Conservation (phyloP, 1,284 basidiomycete species). For the Acaromyces ingoldii region DNA sequence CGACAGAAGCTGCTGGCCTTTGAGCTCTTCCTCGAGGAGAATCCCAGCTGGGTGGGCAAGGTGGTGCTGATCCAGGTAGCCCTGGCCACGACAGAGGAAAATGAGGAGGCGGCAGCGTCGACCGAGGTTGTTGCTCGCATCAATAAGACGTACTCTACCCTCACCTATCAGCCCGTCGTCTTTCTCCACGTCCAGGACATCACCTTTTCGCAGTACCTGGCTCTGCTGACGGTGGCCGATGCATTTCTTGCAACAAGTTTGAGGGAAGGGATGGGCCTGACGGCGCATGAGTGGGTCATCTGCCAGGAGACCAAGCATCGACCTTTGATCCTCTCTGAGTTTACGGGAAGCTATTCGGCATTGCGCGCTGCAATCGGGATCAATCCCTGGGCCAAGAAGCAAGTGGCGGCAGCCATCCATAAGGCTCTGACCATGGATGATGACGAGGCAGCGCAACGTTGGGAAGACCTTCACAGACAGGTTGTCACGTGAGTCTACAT, state of each 20-base stretch:
- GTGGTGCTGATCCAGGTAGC: conserved; percentile 81
- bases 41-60: conserved; percentile 72
- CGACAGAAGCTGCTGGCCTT: conserved; percentile 77
- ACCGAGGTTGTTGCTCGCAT: conserved; percentile 72
- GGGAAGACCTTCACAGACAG: conserved; percentile 79
- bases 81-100: conserved; percentile 72
- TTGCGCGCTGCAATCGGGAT: conserved; percentile 78
- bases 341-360: conserved; percentile 79
- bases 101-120: conserved; percentile 68
- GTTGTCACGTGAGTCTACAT: no score
- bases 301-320: conserved; percentile 58
- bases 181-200: conserved; percentile 81
- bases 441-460: conserved; percentile 67
- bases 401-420: conserved; percentile 65
- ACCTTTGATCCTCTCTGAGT: conserved; percentile 68
- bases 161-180: conserved; percentile 81
- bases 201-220: conserved; percentile 79
- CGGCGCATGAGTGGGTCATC: conserved; percentile 78
- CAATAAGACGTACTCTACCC: conserved; percentile 72
- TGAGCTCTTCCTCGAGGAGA: conserved; percentile 72
- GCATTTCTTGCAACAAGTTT: conserved; percentile 79
- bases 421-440: conserved; percentile 70
- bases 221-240: conserved; percentile 73
- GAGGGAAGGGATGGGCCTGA: conserved; percentile 79
- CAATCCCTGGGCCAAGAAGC: conserved; percentile 59